Evolutionary conservation across 495 filamentous ascomycete genomes (phyloP), one percentile per base, ranked within the genome.

Genomic region (Xylaria castorea): DNA sequence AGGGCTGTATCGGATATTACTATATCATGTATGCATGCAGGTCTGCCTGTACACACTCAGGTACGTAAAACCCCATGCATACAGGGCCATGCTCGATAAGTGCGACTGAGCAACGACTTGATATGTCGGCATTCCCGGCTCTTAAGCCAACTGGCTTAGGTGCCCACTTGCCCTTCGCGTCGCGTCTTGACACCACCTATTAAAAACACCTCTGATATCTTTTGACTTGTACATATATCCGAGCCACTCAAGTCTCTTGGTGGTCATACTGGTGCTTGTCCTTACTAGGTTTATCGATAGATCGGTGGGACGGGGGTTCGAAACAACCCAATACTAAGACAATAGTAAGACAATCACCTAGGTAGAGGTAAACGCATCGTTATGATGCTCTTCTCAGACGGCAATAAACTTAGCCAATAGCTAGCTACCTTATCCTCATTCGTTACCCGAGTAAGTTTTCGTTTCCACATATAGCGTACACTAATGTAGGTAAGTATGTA

Each of bases 21-120:
- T 53, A 69, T 38, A 60, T 67, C 27, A 57, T 44, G 16, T 38
- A 69, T 32, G 34, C 8, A 55, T 57, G 51, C 51, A 68, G 50
- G 51, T 8, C n/a, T 16, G 53, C 20, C 40, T n/a, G 25, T 30
- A 44, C 38, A 34, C 20, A 44, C 14, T 44, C 25, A 48, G 42
- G 25, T 66, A 66, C 63, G 27, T 44, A 25, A 64, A 25, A 30
- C 38, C 38, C 22, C 14, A 65, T 25, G 14, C 40, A 32, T 32
- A 46, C 25, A 46, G n/a, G 48, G 18, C 25, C 8, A 66, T 66
- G 48, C 50, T 44, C 25, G 51, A 42, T 32, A 32, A 8, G 22
- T 27, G 38, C 22, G 38, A n/a, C 38, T 46, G 42, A 50, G 22
- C 22, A 32, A 53, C 18, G n/a, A 53, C 46, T 48, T 53, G 9